These are phyloP conservation scores for Boletus reticulatus DNA, from an alignment of 768 basidiomycete species.

Conservation along the genomic window DNA sequence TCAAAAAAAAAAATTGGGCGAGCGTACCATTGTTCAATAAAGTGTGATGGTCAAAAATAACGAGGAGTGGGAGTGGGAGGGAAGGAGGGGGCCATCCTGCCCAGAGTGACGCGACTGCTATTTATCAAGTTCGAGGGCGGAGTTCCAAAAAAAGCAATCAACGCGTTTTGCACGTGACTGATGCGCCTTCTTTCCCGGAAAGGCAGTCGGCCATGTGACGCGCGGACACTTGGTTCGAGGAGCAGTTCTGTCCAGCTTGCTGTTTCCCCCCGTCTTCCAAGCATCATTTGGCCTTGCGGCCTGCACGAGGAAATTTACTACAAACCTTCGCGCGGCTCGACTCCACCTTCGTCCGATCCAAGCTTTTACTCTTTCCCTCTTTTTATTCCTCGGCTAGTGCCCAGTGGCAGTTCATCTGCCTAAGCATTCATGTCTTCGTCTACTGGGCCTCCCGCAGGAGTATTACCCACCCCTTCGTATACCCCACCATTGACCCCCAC, in stretches of 20 bases:
- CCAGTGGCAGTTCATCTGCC: constrained; percentile 30
- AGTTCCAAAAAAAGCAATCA: constrained; percentile 31
- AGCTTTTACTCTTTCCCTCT: constrained; percentile 1
- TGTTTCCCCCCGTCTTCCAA: constrained; percentile 6
- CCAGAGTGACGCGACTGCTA: constrained; percentile 24
- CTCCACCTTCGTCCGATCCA: constrained; percentile 16
- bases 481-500: constrained; percentile 55
- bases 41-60: constrained; percentile 4
- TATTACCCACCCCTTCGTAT: constrained; percentile 31
- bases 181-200: constrained; percentile 25
- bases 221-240: constrained; percentile 16
- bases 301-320: constrained; percentile 28
- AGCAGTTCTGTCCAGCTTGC: constrained; percentile 3
- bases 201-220: constrained; percentile 18
- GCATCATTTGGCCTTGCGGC: constrained; percentile 26
- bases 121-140: constrained; percentile 32
- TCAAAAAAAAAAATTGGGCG: background rate
- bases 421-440: constrained; percentile 28
- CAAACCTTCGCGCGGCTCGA: constrained; percentile 21
- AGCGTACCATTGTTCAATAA: constrained; percentile 33
- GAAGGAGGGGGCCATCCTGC: constrained; percentile 2
- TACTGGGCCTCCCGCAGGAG: constrained; percentile 35
- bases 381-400: constrained; percentile 5
- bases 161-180: constrained; percentile 36
- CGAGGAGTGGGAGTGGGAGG: constrained; percentile 19